These are phyloP conservation scores for Tetrahymena thermophila DNA, from an alignment of 73 alveolate genomes.

Conservation along the genomic window DNA sequence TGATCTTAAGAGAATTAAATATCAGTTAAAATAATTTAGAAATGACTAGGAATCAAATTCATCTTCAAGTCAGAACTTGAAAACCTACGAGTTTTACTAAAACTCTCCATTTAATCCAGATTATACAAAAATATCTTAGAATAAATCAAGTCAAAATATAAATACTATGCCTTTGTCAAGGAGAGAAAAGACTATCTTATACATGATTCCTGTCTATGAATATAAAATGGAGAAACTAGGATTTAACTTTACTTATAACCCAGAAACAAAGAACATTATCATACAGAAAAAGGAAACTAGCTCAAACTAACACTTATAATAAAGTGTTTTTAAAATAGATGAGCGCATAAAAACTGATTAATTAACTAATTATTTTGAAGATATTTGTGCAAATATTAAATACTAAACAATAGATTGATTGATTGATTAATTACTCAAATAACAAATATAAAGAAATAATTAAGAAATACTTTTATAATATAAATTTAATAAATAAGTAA, in stretches of 20 bases:
- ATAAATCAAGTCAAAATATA: neutral
- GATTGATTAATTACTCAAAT: neutral
- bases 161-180: neutral
- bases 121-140: neutral
- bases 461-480: neutral
- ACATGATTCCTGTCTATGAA: neutral
- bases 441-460: no score
- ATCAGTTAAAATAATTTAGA: neutral
- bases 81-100: neutral
- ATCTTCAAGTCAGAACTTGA: neutral
- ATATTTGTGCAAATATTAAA: neutral
- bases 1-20: neutral
- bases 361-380: neutral
- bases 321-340: neutral
- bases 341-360: neutral
- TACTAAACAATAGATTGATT: neutral
- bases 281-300: neutral
- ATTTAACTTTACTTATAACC: neutral
- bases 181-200: neutral
- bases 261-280: neutral
- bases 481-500: no score
- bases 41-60: neutral
- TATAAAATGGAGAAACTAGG: neutral
- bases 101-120: neutral
- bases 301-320: neutral